Evolutionary conservation across 2,329 filamentous ascomycete genomes (phyloP).

Genomic region (Cadophora sp.): DNA sequence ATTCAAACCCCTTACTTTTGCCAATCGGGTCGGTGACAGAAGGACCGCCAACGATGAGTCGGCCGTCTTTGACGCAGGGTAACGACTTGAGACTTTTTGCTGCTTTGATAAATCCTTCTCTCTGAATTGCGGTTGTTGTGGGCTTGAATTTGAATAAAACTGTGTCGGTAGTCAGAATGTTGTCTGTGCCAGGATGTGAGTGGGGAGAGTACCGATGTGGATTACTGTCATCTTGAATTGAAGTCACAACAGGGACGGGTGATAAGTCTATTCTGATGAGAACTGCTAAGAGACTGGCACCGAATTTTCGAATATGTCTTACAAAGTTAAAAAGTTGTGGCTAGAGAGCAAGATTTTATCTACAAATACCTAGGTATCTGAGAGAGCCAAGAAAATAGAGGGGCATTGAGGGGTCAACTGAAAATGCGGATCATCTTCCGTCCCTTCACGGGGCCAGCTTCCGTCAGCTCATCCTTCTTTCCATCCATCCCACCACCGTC

Average conservation of each 20-base stretch:
- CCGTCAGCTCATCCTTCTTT: constrained; percentile 15
- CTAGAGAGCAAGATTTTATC: not conserved
- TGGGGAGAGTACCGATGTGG: constrained; percentile 31
- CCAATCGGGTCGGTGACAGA: constrained; percentile 34
- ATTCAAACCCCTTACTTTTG: constrained; percentile 36
- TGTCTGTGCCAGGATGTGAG: not conserved
- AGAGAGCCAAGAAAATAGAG: constrained; percentile 7
- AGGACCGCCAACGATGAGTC: constrained; percentile 36
- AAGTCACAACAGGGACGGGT: not conserved
- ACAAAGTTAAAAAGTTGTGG: not conserved
- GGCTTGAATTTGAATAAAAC: constrained; percentile 37
- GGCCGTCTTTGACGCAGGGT: constrained; percentile 31
- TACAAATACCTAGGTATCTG: not conserved
- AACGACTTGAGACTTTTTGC: constrained; percentile 32
- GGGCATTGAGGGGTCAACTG: constrained; percentile 11
- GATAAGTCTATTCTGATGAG: not conserved
- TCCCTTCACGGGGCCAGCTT: constrained; percentile 14
- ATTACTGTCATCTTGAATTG: constrained; percentile 35
- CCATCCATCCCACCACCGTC: not conserved
- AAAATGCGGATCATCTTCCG: constrained; percentile 9
- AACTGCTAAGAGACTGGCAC: too few species aligned
- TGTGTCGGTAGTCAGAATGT: constrained; percentile 15
- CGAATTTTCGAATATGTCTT: not conserved
- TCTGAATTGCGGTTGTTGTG: constrained; percentile 25
- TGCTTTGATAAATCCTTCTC: constrained; percentile 28